These are phyloP conservation scores for Cytidiella melzeri DNA, from an alignment of 768 basidiomycete genomes.

Conservation along the genomic window DNA sequence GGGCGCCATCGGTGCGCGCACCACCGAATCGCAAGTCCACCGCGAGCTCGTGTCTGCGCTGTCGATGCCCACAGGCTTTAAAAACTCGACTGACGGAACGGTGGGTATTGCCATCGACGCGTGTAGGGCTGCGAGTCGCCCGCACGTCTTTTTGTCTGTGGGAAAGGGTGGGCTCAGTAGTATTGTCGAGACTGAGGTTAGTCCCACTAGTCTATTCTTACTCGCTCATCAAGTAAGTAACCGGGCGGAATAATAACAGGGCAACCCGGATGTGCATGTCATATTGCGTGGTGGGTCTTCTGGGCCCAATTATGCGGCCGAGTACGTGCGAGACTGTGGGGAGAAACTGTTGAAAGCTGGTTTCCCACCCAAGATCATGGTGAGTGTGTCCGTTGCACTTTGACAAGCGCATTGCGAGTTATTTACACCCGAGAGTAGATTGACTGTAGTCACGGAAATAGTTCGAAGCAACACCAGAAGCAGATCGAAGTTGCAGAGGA, in stretches of 20 bases:
- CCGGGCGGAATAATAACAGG: constrained; percentile 42
- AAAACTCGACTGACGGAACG: constrained; percentile 95
- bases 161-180: constrained; percentile 94
- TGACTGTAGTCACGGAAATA: constrained; percentile 97
- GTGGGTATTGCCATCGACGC: constrained; percentile 92
- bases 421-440: constrained; percentile 43
- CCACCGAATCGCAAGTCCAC: constrained; percentile 91
- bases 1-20: constrained; percentile 94
- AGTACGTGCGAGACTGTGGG: constrained; percentile 72
- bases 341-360: constrained; percentile 75
- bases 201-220: constrained; percentile 5
- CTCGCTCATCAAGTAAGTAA: neutral
- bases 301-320: constrained; percentile 84
- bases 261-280: constrained; percentile 87
- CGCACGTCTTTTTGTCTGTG: constrained; percentile 94
- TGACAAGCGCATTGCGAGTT: neutral
- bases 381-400: constrained; percentile 27
- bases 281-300: constrained; percentile 87
- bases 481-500: constrained; percentile 88
- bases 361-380: constrained; percentile 82
- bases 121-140: constrained; percentile 83
- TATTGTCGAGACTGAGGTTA: constrained; percentile 89
- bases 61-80: constrained; percentile 98
- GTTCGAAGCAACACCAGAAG: constrained; percentile 82
- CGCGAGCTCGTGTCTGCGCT: constrained; percentile 81